Conservation (phyloP, 2,329 filamentous ascomycete species). For the Monosporascus cannonballus region DNA sequence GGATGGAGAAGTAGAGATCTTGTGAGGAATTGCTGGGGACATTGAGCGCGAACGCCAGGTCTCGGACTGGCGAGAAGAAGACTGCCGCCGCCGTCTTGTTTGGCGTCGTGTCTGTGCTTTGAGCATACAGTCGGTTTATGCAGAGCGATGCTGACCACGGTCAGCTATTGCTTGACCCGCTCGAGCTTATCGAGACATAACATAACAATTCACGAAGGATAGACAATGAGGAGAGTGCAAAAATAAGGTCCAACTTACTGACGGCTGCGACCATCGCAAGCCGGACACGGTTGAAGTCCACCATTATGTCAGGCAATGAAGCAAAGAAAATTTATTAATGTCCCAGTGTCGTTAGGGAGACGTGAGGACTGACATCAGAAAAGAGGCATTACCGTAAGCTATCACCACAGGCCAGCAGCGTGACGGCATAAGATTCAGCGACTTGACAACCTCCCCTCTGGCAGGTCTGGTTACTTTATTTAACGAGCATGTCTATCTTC, state of each 20-base stretch:
- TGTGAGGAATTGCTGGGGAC: slow-evolving; percentile 59
- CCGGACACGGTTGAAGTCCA: background rate
- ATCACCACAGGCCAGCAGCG: background rate
- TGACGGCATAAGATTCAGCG: background rate
- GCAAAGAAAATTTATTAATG: background rate
- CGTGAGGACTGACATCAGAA: background rate
- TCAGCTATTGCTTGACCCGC: too few species aligned
- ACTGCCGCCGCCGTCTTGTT: slow-evolving; percentile 15
- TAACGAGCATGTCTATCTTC: background rate
- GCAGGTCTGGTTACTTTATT: background rate
- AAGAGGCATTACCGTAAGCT: background rate
- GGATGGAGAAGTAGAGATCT: slow-evolving; percentile 50
- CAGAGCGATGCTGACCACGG: background rate
- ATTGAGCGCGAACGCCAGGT: slow-evolving; percentile 60
- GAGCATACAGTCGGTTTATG: slow-evolving; percentile 8
- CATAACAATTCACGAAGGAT: background rate
- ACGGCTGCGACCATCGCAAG: background rate
- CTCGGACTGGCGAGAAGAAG: slow-evolving; percentile 20
- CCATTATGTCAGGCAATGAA: background rate
- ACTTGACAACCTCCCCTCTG: background rate
- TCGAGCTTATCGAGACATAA: background rate
- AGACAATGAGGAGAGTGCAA: too few species aligned
- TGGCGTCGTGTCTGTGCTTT: slow-evolving; percentile 7
- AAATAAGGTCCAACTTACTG: background rate
- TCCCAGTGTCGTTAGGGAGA: background rate